These are phyloP conservation scores for Penicillium fimorum DNA, from an alignment of 495 filamentous ascomycete genomes.

Conservation along the genomic window DNA sequence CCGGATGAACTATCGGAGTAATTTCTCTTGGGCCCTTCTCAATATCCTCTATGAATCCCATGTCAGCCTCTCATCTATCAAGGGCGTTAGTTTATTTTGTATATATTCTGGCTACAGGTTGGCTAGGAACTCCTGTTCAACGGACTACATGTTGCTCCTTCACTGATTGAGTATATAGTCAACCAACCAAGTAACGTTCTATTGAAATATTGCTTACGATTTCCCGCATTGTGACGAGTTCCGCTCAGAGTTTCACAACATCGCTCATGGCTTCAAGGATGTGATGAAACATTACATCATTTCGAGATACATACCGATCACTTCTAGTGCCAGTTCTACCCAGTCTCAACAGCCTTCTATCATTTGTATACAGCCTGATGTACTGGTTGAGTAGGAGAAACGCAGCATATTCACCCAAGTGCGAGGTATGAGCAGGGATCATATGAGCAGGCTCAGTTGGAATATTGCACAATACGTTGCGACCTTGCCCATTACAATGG, in stretches of 20 bases:
- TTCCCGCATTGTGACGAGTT: neutral
- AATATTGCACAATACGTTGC: too few relatives aligned
- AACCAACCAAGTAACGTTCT: neutral
- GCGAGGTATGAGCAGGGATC: too few relatives aligned
- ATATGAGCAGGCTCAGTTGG: too few relatives aligned
- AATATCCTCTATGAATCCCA: neutral
- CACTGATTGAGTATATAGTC: neutral
- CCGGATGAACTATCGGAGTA: neutral
- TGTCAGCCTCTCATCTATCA: neutral
- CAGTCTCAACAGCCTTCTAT: too few relatives aligned
- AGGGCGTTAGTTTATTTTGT: neutral
- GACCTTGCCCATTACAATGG: too few relatives aligned
- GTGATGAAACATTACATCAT: too few relatives aligned
- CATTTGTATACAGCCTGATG: too few relatives aligned
- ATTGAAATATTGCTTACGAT: neutral
- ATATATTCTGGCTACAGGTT: neutral
- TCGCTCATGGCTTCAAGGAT: too few relatives aligned
- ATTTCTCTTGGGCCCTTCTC: neutral
- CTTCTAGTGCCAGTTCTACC: too few relatives aligned
- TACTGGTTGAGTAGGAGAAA: too few relatives aligned
- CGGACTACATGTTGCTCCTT: neutral
- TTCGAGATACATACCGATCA: too few relatives aligned
- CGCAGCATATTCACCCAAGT: too few relatives aligned
- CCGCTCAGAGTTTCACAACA: neutral
- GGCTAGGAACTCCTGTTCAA: neutral